Base-by-base conservation (phyloP, 2,329 filamentous ascomycete genomes). In the Alternaria brassicae region DNA sequence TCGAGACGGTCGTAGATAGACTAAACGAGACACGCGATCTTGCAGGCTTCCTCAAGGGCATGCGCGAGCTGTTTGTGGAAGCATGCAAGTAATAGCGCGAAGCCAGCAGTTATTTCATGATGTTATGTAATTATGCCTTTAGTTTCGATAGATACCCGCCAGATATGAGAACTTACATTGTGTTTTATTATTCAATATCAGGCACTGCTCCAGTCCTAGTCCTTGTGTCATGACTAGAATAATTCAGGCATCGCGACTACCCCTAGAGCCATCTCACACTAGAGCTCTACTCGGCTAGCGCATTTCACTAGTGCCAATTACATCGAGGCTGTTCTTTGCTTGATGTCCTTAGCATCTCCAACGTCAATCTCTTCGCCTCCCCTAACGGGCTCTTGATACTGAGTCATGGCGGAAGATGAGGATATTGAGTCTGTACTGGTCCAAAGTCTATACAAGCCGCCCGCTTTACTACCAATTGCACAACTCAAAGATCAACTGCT, bases 11-110 rank as follows among this genome's bases (percentile, higher is more conserved):
- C 47, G 78, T 93, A 55, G 91, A 96, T 65, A 84, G 84, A 72
- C 84, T 97, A 58, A 96, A 96, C 72, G 93, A 97, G 82, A 86
- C 84, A 48, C 84, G 91, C 68, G 90, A 93, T 74, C 75, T 96
- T 72, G 86, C 85, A 4, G 81, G 84, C 39, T 83, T 95, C 74
- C 79, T 95, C 58, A 95, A 94, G 81, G 90, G 89, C 3, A 95
- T 96, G 91, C 84, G 91, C 67, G 88, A 90, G 77, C 74, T 94
- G 57, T 94, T 95, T 79, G 80, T 84, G 4, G 83, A 85, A 53
- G 81, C 79, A 8, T 75, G 86, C 76, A 86, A 85, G 65, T 77
- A 64, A 50, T 34, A 28, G 15, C 21, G 39, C 10, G 40, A 28
- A 8, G 34, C 7, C 9, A 36, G 17, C 39, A 23, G 12, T 27